Percentiles rank a stretch among this genome's conserved stretches.
phyloP scores from a whole-genome alignment of 2,329 filamentous ascomycete genomes.

The Colletotrichum liriopes region DNA sequence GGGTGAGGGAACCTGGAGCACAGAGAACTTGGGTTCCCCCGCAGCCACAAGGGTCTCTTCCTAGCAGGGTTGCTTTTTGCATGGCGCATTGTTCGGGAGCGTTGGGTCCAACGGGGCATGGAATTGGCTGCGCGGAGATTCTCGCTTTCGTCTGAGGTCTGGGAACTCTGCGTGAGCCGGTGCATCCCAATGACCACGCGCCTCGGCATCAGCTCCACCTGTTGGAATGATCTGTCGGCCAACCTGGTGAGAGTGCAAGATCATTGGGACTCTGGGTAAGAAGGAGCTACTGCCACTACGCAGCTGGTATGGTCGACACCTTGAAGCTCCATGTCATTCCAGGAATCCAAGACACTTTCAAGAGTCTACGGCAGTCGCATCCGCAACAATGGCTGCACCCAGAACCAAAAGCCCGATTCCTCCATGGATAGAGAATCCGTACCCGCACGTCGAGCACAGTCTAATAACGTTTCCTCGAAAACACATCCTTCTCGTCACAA shows the following conservation, averaged over 20 bases:
- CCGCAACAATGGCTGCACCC: constrained; percentile 44
- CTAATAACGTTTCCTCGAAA: constrained; percentile 58
- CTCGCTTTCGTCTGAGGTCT: constrained; percentile 4
- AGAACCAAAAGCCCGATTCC: constrained; percentile 50
- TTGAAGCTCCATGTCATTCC: neutral
- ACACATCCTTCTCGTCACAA: constrained; percentile 60
- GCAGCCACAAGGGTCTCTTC: constrained; percentile 6
- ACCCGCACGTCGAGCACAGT: constrained; percentile 51
- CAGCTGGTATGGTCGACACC: no score
- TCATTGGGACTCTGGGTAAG: neutral
- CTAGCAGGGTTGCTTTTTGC: neutral
- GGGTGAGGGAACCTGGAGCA: constrained; percentile 2
- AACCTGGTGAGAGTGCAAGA: neutral
- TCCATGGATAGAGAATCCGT: constrained; percentile 52
- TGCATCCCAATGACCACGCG: neutral
- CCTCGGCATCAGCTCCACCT: neutral
- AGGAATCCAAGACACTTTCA: neutral
- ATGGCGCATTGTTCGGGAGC: neutral
- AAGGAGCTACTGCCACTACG: no score
- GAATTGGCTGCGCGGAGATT: constrained; percentile 5
- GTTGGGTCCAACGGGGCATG: neutral
- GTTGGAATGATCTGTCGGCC: neutral
- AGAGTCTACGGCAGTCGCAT: neutral
- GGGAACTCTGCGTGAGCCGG: neutral
- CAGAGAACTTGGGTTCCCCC: constrained; percentile 9